phyloP scores from a whole-genome alignment of 768 basidiomycete genomes.

The Sutorius australiensis region DNA sequence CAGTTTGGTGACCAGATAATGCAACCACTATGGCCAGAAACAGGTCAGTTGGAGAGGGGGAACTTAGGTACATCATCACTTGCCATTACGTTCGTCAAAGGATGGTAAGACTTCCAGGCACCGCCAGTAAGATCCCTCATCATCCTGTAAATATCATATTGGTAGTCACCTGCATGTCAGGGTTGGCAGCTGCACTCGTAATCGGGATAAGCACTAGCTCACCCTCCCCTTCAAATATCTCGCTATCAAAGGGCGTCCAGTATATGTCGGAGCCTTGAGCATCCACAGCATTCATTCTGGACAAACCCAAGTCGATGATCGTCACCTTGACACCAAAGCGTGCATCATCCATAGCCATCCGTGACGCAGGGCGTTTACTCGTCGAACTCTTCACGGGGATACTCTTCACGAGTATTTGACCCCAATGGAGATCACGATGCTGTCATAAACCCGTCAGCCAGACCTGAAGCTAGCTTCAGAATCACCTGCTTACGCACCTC shows the following conservation, averaged over 20 bases:
- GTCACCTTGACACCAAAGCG: conserved; percentile 72
- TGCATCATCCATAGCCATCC: conserved; percentile 60
- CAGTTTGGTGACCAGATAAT: conserved; percentile 76
- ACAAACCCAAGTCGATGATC: conserved; percentile 92
- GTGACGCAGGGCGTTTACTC: conserved; percentile 32
- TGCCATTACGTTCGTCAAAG: conserved; percentile 90
- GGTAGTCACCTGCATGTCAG: conserved; percentile 66
- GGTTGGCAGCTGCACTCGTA: conserved; percentile 7
- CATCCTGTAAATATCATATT: conserved; percentile 91
- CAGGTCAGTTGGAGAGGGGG: conserved; percentile 8
- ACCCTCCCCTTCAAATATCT: conserved; percentile 92
- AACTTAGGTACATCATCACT: conserved; percentile 19
- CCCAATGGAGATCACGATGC: conserved; percentile 99
- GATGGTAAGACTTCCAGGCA: conserved; percentile 74
- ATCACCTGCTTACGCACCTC: conserved; percentile 56
- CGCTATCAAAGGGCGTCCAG: conserved; percentile 83
- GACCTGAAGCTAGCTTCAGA: background rate
- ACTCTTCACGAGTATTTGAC: conserved; percentile 84
- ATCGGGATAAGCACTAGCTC: conserved; percentile 10
- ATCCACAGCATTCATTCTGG: conserved; percentile 69
- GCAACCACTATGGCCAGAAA: conserved; percentile 70
- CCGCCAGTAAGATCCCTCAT: conserved; percentile 64
- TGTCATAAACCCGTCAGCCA: conserved; percentile 30
- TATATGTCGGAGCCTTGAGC: conserved; percentile 44
- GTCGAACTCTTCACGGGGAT: conserved; percentile 34